Conservation (phyloP, 108 stramenopile genomes). For the Mayamaea pseudoterrestris region DNA sequence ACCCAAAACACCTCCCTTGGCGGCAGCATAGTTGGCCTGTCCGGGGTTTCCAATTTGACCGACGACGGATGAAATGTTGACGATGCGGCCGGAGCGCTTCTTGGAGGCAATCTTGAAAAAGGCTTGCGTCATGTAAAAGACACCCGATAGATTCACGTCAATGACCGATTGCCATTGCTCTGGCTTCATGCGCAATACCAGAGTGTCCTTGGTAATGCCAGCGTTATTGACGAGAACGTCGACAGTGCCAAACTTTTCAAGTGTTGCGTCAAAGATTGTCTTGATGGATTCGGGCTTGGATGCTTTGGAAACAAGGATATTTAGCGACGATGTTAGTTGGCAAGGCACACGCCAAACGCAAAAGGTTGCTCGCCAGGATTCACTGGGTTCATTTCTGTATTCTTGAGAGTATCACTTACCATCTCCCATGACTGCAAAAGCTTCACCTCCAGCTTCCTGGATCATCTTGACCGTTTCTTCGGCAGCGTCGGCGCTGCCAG, state of each 20-base stretch:
- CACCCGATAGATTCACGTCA: constrained; percentile 90
- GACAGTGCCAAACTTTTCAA: constrained; percentile 71
- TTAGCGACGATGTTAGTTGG: not conserved
- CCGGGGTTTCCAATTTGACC: constrained; percentile 95
- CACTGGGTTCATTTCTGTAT: not conserved
- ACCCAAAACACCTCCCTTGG: constrained; percentile 88
- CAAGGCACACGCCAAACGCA: not conserved
- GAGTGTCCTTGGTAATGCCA: constrained; percentile 86
- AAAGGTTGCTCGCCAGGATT: not conserved
- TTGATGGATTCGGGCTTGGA: constrained; percentile 67
- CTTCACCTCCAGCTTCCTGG: constrained; percentile 66
- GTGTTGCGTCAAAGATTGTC: constrained; percentile 54
- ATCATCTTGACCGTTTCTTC: constrained; percentile 72
- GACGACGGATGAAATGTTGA: constrained; percentile 94
- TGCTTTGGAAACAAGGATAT: constrained; percentile 18
- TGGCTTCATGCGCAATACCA: constrained; percentile 94
- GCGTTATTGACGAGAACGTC: constrained; percentile 96
- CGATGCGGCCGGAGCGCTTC: constrained; percentile 88
- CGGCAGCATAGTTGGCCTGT: constrained; percentile 91
- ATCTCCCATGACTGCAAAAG: constrained; percentile 79
- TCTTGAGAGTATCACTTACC: constrained; percentile 36
- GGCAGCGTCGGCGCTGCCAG: constrained; percentile 70
- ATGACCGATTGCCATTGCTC: constrained; percentile 90
- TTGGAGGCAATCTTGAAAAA: constrained; percentile 84
- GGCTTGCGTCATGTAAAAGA: constrained; percentile 92